Evolutionary conservation across 2,329 filamentous ascomycete genomes (phyloP).

Genomic region (Clonostachys rosea): DNA sequence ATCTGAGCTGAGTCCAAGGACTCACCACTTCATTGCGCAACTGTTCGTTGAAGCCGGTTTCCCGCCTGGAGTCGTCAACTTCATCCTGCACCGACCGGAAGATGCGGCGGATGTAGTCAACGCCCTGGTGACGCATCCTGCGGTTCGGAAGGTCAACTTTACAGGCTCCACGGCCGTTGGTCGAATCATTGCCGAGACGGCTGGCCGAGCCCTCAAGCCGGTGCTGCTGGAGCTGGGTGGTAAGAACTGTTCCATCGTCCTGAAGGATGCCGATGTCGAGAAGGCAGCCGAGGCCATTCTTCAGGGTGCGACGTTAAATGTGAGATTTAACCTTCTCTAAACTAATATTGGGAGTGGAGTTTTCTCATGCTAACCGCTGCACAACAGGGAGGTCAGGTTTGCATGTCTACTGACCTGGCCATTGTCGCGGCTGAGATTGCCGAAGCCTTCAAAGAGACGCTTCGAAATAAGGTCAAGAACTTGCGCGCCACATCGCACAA

Average conservation of each 20-base stretch:
- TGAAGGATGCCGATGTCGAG: too few species aligned
- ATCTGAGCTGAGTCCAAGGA: slow-evolving; percentile 59
- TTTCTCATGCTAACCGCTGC: neutral
- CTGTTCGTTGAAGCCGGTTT: slow-evolving; percentile 67
- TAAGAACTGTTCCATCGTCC: too few species aligned
- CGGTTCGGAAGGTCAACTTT: slow-evolving; percentile 4
- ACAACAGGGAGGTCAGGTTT: slow-evolving; percentile 53
- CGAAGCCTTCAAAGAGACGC: neutral
- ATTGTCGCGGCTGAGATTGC: slow-evolving; percentile 21
- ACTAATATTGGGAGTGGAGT: neutral
- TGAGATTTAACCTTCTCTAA: too few species aligned
- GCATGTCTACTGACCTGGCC: slow-evolving; percentile 66
- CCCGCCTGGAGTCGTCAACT: slow-evolving; percentile 65
- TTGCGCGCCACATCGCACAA: neutral
- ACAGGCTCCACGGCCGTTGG: too few species aligned
- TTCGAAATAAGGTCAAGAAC: too few species aligned
- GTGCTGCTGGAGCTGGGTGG: too few species aligned
- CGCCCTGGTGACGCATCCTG: slow-evolving; percentile 48
- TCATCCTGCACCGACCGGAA: slow-evolving; percentile 57
- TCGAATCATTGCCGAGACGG: too few species aligned
- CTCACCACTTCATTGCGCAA: slow-evolving; percentile 52
- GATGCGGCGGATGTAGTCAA: slow-evolving; percentile 62
- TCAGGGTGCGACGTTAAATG: slow-evolving; percentile 9
- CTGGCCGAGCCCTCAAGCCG: too few species aligned
- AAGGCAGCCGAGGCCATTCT: slow-evolving; percentile 14